Evolutionary conservation across 352 stramenopile genomes (phyloP), one percentile per base, ranked within the genome.

Genomic region (Phytophthora pseudosyringae): DNA sequence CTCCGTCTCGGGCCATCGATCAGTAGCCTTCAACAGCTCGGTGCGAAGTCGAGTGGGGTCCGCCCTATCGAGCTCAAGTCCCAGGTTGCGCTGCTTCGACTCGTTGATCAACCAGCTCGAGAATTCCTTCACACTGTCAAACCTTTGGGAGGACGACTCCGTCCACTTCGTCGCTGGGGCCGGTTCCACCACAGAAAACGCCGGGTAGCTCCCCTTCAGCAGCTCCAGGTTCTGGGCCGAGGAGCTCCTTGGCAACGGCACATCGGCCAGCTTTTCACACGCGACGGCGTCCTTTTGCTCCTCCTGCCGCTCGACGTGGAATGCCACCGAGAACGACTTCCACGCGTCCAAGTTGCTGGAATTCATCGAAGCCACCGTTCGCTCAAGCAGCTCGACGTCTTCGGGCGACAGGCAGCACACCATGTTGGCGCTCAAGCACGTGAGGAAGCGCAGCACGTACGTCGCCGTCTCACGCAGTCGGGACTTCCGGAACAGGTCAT

Each of bases 381-480:
- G 36, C 39, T 88, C 38, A 15, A 87, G 35, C 5, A 59, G 15
- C 4, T 52, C 13, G 5, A 80, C 57, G 38, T 91, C 83, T 18
- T 71, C 33, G 7, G 25, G 7, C 10, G 69, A 77, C n/a, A 89
- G 35, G 36, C 83, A 89, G 51, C 74, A 87, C 9, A 83, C 69
- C 28, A 91, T 71, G 8, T 83, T 44, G 2, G 69, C 61, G 18
- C 68, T 83, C 31, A 91, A 58, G 33, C 74, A 81, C 15, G 80
- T 86, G 35, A 89, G 61, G 38, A 90, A 88, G 8, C 86, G 86
- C 15, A 94, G 53, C 35, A 91, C 72, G 16, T 91, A 93, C 39
- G 86, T 89, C 15, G 82, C 80, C 18, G 79, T 89, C 39, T 86
- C 81, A 1, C 83, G 79, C 15, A 92, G 59, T 13, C 60, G 66